Conservation (phyloP, 2,329 filamentous ascomycete species). For the Colletotrichum graminicola region DNA sequence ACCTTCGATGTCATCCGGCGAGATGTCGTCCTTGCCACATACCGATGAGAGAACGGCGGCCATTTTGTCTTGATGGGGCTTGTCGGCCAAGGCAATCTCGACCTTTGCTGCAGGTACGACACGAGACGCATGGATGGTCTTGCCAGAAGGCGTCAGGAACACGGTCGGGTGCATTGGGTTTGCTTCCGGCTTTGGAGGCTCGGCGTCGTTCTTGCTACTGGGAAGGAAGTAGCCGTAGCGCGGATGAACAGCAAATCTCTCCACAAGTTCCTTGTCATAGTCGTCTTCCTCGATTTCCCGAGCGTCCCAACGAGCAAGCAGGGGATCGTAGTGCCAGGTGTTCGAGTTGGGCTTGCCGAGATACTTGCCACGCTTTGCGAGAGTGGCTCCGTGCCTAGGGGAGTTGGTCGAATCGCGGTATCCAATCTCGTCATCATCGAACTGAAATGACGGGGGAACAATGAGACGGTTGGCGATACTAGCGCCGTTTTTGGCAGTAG, state of each 20-base stretch:
- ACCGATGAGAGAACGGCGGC: conserved; percentile 52
- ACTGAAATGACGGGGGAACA: conserved; percentile 62
- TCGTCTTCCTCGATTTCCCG: conserved; percentile 62
- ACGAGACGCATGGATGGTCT: conserved; percentile 63
- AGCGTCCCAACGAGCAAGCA: conserved; percentile 65
- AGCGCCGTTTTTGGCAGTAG: conserved; percentile 54
- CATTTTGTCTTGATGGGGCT: conserved; percentile 43
- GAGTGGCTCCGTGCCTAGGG: conserved; percentile 64
- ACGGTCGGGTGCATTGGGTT: conserved; percentile 63
- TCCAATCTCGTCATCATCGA: conserved; percentile 67
- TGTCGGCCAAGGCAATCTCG: conserved; percentile 25
- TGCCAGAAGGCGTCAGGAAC: conserved; percentile 61
- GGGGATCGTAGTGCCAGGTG: conserved; percentile 67
- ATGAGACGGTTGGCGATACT: conserved; percentile 65
- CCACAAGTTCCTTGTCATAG: conserved; percentile 63
- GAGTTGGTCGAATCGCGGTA: conserved; percentile 71
- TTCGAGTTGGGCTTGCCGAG: conserved; percentile 66
- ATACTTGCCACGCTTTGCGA: conserved; percentile 65
- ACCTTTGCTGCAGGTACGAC: conserved; percentile 47
- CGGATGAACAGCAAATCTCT: conserved; percentile 65
- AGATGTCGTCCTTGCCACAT: conserved; percentile 53
- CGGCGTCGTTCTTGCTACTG: conserved; percentile 59
- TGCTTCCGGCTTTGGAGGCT: conserved; percentile 55
- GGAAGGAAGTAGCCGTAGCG: conserved; percentile 65
- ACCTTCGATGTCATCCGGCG: conserved; percentile 51